Evolutionary conservation across 352 stramenopile genomes (phyloP), one percentile per base, ranked within the genome.

Genomic region (Plasmopara halstedii): DNA sequence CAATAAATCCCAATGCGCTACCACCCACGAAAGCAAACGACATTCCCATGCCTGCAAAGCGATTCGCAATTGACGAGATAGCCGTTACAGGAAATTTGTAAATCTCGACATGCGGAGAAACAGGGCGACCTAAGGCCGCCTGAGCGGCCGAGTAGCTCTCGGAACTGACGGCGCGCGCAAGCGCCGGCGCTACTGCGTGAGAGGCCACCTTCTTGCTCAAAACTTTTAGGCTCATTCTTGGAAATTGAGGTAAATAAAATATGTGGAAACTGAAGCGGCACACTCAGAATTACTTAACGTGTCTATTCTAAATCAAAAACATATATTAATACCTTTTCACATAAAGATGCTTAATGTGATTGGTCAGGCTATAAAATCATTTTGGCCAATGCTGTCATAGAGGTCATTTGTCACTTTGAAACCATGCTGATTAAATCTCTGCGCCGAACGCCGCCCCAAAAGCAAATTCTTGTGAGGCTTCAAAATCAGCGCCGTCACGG

Each of bases 31-130:
- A 80, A 27, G 92, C 94, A 21, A 89, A 67, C 6, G 82, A 77
- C 35, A 98, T 74, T 22, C 65, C 67, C 14, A 95, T 65, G 26
- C 84, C 91, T 8, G 90, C 95, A 37, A 97, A 73, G 38, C 95
- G 91, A 61, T 97, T 97, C 19, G 85, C 90, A 67, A 98, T 97
- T 23, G 85, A 97, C 22, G 85, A 82, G n/a, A 98, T 51, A 25
- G 94, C 95, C 18, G 73, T 81, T 14, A 97, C 64, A 4, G 95
- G 94, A 57, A 98, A 97, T 40, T 83, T 73, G 74, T 98, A 99
- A 61, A 98, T 95, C 37, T 79, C 94, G 31, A 99, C 91, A 64
- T 98, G 89, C n/a, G 96, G 96, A 42, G 87, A 97, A 10, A 98
- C 66, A 10, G 95, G 94, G 22, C 90, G 85, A 13, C 87, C 89